These are phyloP conservation scores for Lenwebbia sp. DNA, from an alignment of 345 rosid genomes.

Conservation along the genomic window DNA sequence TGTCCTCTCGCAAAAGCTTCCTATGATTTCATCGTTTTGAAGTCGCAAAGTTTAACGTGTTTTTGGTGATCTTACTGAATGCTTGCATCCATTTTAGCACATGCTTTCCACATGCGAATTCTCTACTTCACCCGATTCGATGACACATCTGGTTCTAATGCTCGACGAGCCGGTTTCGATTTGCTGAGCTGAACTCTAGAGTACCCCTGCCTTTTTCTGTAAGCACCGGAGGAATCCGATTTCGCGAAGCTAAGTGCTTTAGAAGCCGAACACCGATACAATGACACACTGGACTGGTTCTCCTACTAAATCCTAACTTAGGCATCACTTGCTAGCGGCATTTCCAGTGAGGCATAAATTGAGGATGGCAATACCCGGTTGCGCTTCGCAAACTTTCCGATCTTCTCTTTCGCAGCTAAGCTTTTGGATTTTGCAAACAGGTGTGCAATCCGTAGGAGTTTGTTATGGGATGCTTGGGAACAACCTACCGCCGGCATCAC, in stretches of 20 bases:
- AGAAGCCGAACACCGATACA: neutral
- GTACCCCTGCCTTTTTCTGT: neutral
- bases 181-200: neutral
- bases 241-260: neutral
- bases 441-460: constrained; percentile 24
- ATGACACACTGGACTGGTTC: neutral
- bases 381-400: neutral
- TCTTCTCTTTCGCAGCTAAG: neutral
- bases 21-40: neutral
- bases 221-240: neutral
- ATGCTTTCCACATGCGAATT: neutral
- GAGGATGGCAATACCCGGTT: neutral
- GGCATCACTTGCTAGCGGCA: neutral
- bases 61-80: neutral
- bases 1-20: neutral
- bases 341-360: neutral
- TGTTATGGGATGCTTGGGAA: constrained; percentile 41
- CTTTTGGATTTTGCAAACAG: neutral
- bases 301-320: neutral
- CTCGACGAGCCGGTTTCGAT: neutral
- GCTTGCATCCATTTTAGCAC: neutral
- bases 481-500: constrained; percentile 25
- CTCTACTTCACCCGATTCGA: neutral
- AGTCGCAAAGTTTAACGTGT: neutral
- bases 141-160: neutral